phyloP scores from a whole-genome alignment of 1,139 yeast genomes.

The Blastobotrys malaysiensis region DNA sequence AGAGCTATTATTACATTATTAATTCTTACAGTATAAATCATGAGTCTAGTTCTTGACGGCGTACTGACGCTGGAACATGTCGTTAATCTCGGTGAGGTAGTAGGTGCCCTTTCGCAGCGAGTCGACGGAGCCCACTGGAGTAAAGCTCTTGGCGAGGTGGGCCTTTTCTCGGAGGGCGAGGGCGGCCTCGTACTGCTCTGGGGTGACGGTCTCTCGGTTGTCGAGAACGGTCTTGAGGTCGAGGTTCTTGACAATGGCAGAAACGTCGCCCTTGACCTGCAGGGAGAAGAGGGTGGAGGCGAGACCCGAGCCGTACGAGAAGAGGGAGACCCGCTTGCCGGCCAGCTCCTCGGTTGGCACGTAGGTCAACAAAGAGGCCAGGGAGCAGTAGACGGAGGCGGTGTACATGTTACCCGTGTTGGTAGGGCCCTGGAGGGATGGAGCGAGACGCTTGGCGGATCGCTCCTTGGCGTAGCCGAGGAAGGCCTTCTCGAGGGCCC shows the following conservation, averaged over 20 bases:
- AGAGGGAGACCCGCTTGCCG: slow-evolving; percentile 82
- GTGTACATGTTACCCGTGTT: slow-evolving; percentile 99
- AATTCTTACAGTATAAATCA: not conserved
- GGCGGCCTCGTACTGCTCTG: slow-evolving; percentile 76
- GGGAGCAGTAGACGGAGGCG: slow-evolving; percentile 85
- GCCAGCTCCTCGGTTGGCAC: slow-evolving; percentile 71
- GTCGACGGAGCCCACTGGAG: slow-evolving; percentile 76
- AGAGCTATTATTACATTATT: slow-evolving; percentile 1
- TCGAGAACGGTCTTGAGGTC: slow-evolving; percentile 65
- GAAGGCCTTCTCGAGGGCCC: slow-evolving; percentile 77
- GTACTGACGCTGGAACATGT: slow-evolving; percentile 80
- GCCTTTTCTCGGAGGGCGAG: slow-evolving; percentile 84
- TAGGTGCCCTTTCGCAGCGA: slow-evolving; percentile 69
- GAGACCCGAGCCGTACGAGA: slow-evolving; percentile 97
- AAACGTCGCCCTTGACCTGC: slow-evolving; percentile 75
- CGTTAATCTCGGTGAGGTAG: slow-evolving; percentile 81
- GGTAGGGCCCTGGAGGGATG: slow-evolving; percentile 83
- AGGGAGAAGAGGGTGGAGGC: slow-evolving; percentile 87
- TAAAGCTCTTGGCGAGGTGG: slow-evolving; percentile 71
- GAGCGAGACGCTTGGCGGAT: slow-evolving; percentile 65
- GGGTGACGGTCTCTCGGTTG: slow-evolving; percentile 62
- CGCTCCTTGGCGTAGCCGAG: slow-evolving; percentile 71
- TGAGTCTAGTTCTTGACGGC: slow-evolving; percentile 44
- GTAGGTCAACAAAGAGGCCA: slow-evolving; percentile 72
- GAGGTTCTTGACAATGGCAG: slow-evolving; percentile 58